A percentile compares a stretch with the other conserved stretches of the same genome.
Conservation (phyloP, 768 basidiomycete species). For the Saitozyma podzolica region DNA sequence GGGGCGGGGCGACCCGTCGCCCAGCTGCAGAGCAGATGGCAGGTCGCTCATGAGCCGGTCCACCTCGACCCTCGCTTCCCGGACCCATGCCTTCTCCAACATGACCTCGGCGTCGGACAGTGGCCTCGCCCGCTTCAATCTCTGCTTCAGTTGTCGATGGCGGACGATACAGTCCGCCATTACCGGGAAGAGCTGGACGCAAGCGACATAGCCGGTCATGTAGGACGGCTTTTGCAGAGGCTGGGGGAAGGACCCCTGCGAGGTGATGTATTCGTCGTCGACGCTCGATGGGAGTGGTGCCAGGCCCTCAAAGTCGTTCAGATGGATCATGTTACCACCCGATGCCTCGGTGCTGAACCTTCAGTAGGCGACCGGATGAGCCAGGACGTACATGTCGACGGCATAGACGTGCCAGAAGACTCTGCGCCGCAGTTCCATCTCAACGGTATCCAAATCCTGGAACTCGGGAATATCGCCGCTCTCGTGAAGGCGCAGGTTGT, state of each 20-base stretch:
- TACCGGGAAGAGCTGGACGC: slow-evolving; percentile 17
- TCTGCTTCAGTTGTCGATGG: slow-evolving; percentile 4
- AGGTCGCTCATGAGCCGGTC: slow-evolving; percentile 14
- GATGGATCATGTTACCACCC: slow-evolving; percentile 18
- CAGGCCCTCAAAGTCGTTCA: slow-evolving; percentile 23
- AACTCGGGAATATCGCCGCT: slow-evolving; percentile 1
- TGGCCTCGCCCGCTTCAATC: neutral
- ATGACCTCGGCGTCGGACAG: slow-evolving; percentile 7
- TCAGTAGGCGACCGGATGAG: neutral
- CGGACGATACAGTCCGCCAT: slow-evolving; percentile 17
- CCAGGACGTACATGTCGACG: slow-evolving; percentile 16
- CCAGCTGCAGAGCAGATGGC: slow-evolving; percentile 11
- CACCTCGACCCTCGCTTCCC: slow-evolving; percentile 1
- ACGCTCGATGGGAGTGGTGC: slow-evolving; percentile 11
- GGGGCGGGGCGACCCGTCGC: slow-evolving; percentile 1
- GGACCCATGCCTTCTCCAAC: slow-evolving; percentile 12
- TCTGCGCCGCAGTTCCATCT: slow-evolving; percentile 17
- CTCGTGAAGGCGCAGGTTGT: slow-evolving; percentile 15
- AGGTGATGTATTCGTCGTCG: slow-evolving; percentile 26
- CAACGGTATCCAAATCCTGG: slow-evolving; percentile 8
- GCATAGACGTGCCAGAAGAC: slow-evolving; percentile 26
- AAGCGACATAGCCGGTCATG: slow-evolving; percentile 19
- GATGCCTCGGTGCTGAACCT: slow-evolving; percentile 19
- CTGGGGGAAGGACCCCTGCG: slow-evolving; percentile 19
- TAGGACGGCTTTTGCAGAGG: slow-evolving; percentile 6